Evolutionary conservation across 441 rosid genomes (phyloP), one percentile per base, ranked within the genome.

Genomic region (Kokia cookei): DNA sequence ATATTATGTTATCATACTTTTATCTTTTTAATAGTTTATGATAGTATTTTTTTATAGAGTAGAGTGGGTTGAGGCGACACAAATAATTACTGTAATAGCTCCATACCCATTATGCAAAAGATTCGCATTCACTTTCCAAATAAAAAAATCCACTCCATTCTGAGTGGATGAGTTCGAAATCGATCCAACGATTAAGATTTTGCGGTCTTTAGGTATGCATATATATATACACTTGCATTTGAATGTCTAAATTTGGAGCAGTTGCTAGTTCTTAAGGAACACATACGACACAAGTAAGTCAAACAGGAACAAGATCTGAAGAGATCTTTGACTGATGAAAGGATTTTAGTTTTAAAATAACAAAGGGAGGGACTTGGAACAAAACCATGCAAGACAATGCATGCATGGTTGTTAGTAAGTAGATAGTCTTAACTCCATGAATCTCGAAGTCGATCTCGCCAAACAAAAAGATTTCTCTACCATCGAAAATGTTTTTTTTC

Each of bases 11-110:
- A 32, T 32, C 4, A 5, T 1, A 32, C 1, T 1, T 32, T 4
- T 32, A 32, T 2, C 7, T 1, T 32, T 32, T 32, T 32, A 32
- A 32, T 32, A 1, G 5, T 29, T 29, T 29, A 29, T 29, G 3
- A 3, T 29, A 29, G 0, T 29, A 29, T 29, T 32, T 24, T 24
- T 32, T 32, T 4, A 4, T 32, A 32, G 4, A 32, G 1, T 32
- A 0, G 5, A 32, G 37, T 6, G 6, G 37, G 7, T 0, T 0
- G 1, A 6, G 6, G 0, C 6, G 0, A 1, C 0, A 0, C 7
- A 32, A 32, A 2, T 6, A 32, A 5, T 32, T 32, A 32, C 7
- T 6, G 5, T 4, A 4, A 1, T 6, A 0, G 1, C 0, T 32
- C 6, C 1, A 5, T 32, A 32, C 37, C 5, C 1, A 0, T 32